Evolutionary conservation across 495 filamentous ascomycete species (phyloP).

Genomic region (Halenospora varia): DNA sequence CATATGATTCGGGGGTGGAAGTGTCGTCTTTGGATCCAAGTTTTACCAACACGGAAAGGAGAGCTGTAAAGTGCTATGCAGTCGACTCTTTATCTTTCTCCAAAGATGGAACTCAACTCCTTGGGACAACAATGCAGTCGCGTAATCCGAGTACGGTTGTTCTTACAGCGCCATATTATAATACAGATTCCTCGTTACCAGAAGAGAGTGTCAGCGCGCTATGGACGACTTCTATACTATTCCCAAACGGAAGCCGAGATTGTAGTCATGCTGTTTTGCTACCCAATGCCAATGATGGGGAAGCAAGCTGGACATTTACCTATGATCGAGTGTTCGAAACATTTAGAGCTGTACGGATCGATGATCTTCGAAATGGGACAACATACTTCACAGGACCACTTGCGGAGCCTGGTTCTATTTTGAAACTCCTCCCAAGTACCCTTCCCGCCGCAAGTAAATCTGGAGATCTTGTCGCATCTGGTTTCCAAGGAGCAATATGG

Average conservation of each 20-base stretch:
- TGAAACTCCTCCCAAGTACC: constrained; percentile 57
- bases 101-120: constrained; percentile 75
- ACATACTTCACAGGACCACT: constrained; percentile 78
- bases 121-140: constrained; percentile 69
- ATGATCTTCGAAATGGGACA: constrained; percentile 69
- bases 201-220: constrained; percentile 68
- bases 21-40: constrained; percentile 63
- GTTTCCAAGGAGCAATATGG: constrained; percentile 72
- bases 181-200: constrained; percentile 50
- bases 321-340: constrained; percentile 73
- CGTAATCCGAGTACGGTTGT: constrained; percentile 67
- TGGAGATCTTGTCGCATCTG: constrained; percentile 72
- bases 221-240: constrained; percentile 87
- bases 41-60: constrained; percentile 56
- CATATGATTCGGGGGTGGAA: constrained; percentile 82
- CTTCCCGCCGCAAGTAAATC: constrained; percentile 61
- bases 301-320: constrained; percentile 74
- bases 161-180: constrained; percentile 77
- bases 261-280: constrained; percentile 75
- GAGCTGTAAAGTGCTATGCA: constrained; percentile 76
- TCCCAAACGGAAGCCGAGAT: constrained; percentile 70
- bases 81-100: constrained; percentile 81
- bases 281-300: constrained; percentile 63
- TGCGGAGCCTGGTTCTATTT: constrained; percentile 36
- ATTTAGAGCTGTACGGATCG: constrained; percentile 71